A percentile compares a stretch with the other conserved stretches of the same genome.
Evolutionary conservation across 805 yeast species (phyloP).

Genomic region (Kodamaea jinghongensis): DNA sequence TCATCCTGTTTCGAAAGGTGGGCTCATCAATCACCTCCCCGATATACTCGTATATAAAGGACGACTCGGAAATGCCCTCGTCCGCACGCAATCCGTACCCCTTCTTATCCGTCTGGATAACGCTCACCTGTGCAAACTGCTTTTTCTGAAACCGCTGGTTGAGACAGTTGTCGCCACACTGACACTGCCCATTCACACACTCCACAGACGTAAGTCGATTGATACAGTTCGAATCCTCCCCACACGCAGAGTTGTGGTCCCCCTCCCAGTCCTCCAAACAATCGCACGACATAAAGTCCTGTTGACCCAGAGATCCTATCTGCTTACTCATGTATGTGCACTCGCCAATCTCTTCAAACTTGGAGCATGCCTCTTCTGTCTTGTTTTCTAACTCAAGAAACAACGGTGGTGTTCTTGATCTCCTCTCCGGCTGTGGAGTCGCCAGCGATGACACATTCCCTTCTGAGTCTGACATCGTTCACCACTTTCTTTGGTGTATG

Average conservation of each 20-base stretch:
- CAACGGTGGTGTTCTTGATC: constrained; percentile 16
- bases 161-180: constrained; percentile 75
- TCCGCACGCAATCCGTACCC: constrained; percentile 89
- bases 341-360: constrained; percentile 54
- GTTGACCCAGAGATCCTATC: constrained; percentile 71
- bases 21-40: constrained; percentile 90
- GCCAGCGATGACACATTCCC: not conserved
- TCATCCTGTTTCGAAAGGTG: constrained; percentile 71
- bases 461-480: not conserved
- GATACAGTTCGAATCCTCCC: constrained; percentile 83
- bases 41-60: constrained; percentile 86
- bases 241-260: constrained; percentile 64
- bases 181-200: constrained; percentile 67
- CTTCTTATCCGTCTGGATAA: constrained; percentile 78
- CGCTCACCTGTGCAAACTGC: constrained; percentile 72
- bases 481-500: too few relatives aligned
- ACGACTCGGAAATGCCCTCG: constrained; percentile 50
- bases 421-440: not conserved
- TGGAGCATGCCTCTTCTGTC: constrained; percentile 64
- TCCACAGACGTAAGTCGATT: constrained; percentile 90
- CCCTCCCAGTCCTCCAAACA: constrained; percentile 56
- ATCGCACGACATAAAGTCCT: constrained; percentile 88
- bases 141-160: constrained; percentile 85
- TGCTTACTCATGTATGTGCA: constrained; percentile 62
- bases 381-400: constrained; percentile 48